A percentile compares a stretch with the other conserved stretches of the same genome.
These are phyloP conservation scores for Orbilia ellipsospora DNA, from an alignment of 2,329 filamentous ascomycete genomes.

Conservation along the genomic window DNA sequence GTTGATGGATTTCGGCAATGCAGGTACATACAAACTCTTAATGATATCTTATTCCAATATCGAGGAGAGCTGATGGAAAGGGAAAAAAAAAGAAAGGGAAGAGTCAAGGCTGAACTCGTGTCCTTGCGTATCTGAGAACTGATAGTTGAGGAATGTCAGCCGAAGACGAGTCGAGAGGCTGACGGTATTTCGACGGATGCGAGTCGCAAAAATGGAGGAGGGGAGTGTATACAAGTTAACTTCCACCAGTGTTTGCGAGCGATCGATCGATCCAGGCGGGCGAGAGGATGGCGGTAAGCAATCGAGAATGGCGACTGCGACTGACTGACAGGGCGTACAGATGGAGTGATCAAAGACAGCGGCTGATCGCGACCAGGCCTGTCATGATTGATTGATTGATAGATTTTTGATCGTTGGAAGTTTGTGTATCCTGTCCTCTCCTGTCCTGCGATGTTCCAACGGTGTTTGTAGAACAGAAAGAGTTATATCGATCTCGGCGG, in stretches of 20 bases:
- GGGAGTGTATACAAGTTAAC: background rate
- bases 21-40: constrained; percentile 33
- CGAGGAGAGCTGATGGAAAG: background rate
- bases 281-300: background rate
- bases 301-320: background rate
- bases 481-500: constrained; percentile 26
- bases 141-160: constrained; percentile 47
- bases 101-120: constrained; percentile 21
- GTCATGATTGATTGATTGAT: constrained; percentile 21
- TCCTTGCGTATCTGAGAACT: constrained; percentile 23
- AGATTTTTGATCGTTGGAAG: background rate
- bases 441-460: constrained; percentile 22
- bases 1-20: constrained; percentile 32
- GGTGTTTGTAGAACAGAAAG: constrained; percentile 24
- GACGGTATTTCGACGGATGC: constrained; percentile 4
- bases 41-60: constrained; percentile 13
- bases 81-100: background rate
- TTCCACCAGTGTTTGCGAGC: background rate
- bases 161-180: background rate
- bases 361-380: constrained; percentile 22
- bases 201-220: background rate
- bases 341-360: constrained; percentile 28
- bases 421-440: constrained; percentile 3
- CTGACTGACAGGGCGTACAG: background rate
- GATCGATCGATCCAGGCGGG: constrained; percentile 3